Evolutionary conservation across 2,329 filamentous ascomycete genomes (phyloP).

Genomic region (Talaromyces marneffei): DNA sequence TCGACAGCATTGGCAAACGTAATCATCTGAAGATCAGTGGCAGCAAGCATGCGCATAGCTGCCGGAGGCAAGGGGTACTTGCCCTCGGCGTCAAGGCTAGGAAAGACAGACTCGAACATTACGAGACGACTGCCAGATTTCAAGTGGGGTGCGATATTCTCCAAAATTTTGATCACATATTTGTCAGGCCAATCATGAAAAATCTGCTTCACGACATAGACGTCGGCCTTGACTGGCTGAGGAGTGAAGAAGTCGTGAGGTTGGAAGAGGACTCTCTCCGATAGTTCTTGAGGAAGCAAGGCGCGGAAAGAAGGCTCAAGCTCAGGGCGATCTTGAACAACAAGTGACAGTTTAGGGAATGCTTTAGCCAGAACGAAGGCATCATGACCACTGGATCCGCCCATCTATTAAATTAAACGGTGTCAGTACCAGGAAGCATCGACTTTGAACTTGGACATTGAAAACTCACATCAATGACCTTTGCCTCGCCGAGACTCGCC

Average conservation of each 20-base stretch:
- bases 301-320: background rate
- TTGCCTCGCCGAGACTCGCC: slow-evolving; percentile 7
- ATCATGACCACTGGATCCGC: slow-evolving; percentile 11
- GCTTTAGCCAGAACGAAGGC: slow-evolving; percentile 4
- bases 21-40: background rate
- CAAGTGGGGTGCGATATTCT: background rate
- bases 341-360: slow-evolving; percentile 5
- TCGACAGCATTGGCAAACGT: background rate
- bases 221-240: slow-evolving; percentile 1
- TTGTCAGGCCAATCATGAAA: slow-evolving; percentile 7
- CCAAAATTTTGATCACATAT: slow-evolving; percentile 6
- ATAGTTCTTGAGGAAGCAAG: background rate
- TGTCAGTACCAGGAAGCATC: background rate
- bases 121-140: slow-evolving; percentile 6
- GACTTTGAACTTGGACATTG: background rate
- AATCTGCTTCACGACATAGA: slow-evolving; percentile 1
- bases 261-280: slow-evolving; percentile 23
- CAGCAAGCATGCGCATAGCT: background rate
- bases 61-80: background rate
- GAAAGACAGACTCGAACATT: slow-evolving; percentile 5
- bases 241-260: slow-evolving; percentile 10
- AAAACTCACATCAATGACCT: slow-evolving; percentile 13
- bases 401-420: slow-evolving; percentile 3
- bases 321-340: slow-evolving; percentile 11
- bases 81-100: background rate